Conservation (phyloP, 1,284 basidiomycete species). For the Phellopilus nigrolimitatus region DNA sequence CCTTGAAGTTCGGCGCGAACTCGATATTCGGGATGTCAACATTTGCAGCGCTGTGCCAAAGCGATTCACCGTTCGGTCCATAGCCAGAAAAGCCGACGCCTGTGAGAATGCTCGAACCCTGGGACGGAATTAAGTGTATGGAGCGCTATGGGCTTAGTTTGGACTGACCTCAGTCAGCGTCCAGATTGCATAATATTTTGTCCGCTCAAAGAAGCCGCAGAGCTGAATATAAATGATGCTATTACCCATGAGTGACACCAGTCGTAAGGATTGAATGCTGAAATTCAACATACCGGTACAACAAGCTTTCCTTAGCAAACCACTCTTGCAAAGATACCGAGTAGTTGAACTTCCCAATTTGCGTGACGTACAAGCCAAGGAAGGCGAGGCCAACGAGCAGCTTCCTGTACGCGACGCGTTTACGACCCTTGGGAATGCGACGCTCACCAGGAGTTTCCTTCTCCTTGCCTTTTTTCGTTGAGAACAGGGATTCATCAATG, state of each 20-base stretch:
- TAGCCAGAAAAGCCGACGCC: slow-evolving; percentile 95
- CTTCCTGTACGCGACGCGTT: slow-evolving; percentile 81
- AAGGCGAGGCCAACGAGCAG: slow-evolving; percentile 70
- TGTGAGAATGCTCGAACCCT: slow-evolving; percentile 91
- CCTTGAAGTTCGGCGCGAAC: slow-evolving; percentile 88
- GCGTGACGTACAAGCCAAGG: slow-evolving; percentile 71
- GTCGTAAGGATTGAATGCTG: slow-evolving; percentile 22
- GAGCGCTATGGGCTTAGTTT: background rate
- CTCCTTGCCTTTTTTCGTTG: slow-evolving; percentile 33
- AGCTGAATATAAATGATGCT: slow-evolving; percentile 73
- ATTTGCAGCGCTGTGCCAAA: slow-evolving; percentile 90
- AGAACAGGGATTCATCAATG: slow-evolving; percentile 70
- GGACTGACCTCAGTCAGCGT: slow-evolving; percentile 70
- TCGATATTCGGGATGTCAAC: slow-evolving; percentile 82
- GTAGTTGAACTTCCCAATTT: slow-evolving; percentile 61
- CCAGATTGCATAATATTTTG: slow-evolving; percentile 93
- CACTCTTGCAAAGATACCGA: slow-evolving; percentile 49
- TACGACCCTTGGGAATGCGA: slow-evolving; percentile 68
- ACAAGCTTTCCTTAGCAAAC: slow-evolving; percentile 49
- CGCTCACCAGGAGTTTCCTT: slow-evolving; percentile 26
- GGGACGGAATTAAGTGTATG: background rate
- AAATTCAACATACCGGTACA: slow-evolving; percentile 45
- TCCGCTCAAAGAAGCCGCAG: slow-evolving; percentile 74
- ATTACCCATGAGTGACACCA: background rate
- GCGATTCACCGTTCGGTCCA: slow-evolving; percentile 54